A percentile compares a stretch with the other conserved stretches of the same genome.
phyloP scores from a whole-genome alignment of 1,139 yeast genomes.

The Suhomyces chickasaworum region DNA sequence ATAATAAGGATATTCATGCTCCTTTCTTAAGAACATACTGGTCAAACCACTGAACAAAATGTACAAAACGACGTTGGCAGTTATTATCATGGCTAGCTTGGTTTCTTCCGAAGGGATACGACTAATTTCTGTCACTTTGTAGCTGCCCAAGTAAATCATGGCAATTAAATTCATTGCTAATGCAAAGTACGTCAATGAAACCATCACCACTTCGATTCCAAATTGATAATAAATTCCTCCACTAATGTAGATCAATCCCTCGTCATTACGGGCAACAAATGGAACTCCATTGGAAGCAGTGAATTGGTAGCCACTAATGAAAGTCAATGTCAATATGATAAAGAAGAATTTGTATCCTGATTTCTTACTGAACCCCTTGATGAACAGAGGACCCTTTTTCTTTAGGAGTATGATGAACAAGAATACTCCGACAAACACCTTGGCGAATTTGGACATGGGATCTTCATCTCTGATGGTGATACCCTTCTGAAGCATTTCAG shows the following conservation, averaged over 20 bases:
- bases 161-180: conserved; percentile 43
- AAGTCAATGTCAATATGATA: conserved; percentile 42
- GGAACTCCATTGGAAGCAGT: conserved; percentile 62
- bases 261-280: conserved; percentile 54
- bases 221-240: conserved; percentile 70
- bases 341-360: conserved; percentile 41
- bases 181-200: conserved; percentile 49
- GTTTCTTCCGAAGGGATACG: conserved; percentile 22
- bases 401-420: conserved; percentile 49
- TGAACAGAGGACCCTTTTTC: conserved; percentile 44
- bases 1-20: conserved; percentile 42
- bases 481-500: conserved; percentile 43
- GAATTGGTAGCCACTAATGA: conserved; percentile 65
- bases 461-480: conserved; percentile 47
- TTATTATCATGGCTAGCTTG: conserved; percentile 23
- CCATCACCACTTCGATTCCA: conserved; percentile 61
- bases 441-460: conserved; percentile 42
- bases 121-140: conserved; percentile 25
- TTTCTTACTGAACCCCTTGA: conserved; percentile 35
- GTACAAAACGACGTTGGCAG: conserved; percentile 26
- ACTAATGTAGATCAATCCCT: conserved; percentile 55
- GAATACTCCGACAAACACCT: conserved; percentile 51
- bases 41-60: conserved; percentile 41
- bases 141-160: conserved; percentile 41
- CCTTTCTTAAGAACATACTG: conserved; percentile 43